Percentiles rank a stretch among this genome's conserved stretches.
Conservation (phyloP, 495 filamentous ascomycete species). For the Neurospora tetrasperma region DNA sequence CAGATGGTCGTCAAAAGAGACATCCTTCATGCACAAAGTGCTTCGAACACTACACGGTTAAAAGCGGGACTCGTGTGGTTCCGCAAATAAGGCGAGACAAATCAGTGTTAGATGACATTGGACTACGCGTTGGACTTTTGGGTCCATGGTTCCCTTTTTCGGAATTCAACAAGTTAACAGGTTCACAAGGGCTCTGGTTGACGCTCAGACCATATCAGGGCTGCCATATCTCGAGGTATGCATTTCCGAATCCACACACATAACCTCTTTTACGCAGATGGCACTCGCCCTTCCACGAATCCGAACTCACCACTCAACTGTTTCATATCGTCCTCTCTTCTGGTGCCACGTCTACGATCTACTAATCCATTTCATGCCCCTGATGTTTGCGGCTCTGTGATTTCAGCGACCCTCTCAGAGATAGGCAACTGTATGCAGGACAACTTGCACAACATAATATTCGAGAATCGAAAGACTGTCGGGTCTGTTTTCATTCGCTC, state of each 20-base stretch:
- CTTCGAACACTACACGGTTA: not conserved
- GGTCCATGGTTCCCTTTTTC: not conserved
- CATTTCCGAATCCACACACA: not conserved
- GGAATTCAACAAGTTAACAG: not conserved
- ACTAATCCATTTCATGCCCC: too few species aligned
- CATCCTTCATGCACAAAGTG: not conserved
- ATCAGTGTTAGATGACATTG: not conserved
- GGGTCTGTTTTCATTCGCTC: not conserved
- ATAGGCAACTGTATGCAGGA: not conserved
- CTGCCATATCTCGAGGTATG: not conserved
- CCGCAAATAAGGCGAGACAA: not conserved
- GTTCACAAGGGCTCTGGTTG: not conserved
- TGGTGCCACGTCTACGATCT: not conserved
- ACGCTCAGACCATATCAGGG: not conserved
- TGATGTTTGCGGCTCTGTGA: not conserved
- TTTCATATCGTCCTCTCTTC: not conserved
- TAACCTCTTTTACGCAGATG: not conserved
- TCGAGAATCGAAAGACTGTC: not conserved
- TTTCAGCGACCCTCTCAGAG: not conserved
- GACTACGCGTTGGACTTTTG: not conserved
- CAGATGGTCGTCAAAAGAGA: not conserved
- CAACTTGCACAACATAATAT: not conserved
- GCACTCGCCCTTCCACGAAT: not conserved
- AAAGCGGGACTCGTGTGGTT: not conserved
- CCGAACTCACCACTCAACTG: not conserved